Base-by-base conservation (phyloP, 805 yeast genomes). In the Yamadazyma paraphyllophila region DNA sequence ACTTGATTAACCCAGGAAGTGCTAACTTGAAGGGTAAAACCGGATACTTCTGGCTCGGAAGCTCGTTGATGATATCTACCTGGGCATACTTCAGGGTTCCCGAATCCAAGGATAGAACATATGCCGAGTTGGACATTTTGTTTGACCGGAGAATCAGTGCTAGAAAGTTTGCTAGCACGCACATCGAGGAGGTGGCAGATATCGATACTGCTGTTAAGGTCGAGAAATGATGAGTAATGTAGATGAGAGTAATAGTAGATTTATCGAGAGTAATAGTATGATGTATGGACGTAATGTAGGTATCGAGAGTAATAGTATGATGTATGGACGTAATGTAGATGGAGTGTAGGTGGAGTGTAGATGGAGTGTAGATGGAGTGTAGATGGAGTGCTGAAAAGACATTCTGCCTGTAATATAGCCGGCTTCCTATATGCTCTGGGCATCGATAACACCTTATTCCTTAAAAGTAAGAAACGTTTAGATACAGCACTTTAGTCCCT, bases 1-100 rank as follows among this genome's bases (percentile, higher is more conserved):
- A 74, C 53, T 67, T 78, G 73, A 63, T 78, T 53, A 78, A 76
- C 51, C 73, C 79, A 2, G 59, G 59, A 14, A 64, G 65, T 31
- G 77, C 74, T 47, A 67, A 78, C 50, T 62, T 73, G 71, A 70
- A 73, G 31, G 77, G 76, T 13, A 76, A 76, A 54, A 71, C 78
- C 31, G 80, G 73, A 2, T 74, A 73, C 53, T 63, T 77, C 46
- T 68, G 77, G 69, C 74, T 71, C 37, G 80, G 70, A 0, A 52
- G 53, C 44, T 57, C 59, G 6, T 45, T 55, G 2, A 53, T 54
- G 9, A 47, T 55, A n/a, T 48, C 49, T 16, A 45, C 55, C 16
- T 57, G 60, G 60, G 41, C 51, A 14, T 53, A 24, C 29, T 58
- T 59, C 48, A 47, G 64, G 43, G 51, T 64, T 33, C 73, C 73